phyloP scores from a whole-genome alignment of 2,329 filamentous ascomycete genomes.

The Diplodia mutila region DNA sequence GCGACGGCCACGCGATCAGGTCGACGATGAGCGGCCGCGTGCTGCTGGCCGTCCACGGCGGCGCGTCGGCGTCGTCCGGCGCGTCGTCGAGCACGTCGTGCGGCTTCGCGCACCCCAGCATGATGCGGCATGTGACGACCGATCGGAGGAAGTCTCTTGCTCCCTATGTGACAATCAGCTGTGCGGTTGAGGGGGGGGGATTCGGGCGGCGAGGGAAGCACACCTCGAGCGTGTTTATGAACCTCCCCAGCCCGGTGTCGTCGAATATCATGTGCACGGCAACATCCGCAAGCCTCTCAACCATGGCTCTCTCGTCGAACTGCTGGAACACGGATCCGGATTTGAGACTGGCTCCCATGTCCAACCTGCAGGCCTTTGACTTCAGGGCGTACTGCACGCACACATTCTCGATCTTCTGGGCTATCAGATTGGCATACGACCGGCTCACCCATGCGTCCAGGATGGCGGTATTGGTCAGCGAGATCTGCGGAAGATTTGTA shows the following conservation, averaged over 20 bases:
- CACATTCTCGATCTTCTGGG: slow-evolving; percentile 14
- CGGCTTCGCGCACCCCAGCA: background rate
- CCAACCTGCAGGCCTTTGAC: background rate
- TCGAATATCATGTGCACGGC: slow-evolving; percentile 18
- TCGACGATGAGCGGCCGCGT: slow-evolving; percentile 5
- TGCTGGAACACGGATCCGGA: background rate
- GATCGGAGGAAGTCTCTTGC: slow-evolving; percentile 3
- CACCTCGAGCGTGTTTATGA: slow-evolving; percentile 10
- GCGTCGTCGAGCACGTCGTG: background rate
- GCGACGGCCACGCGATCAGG: slow-evolving; percentile 23
- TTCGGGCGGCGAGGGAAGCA: too few relatives aligned
- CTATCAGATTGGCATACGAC: background rate
- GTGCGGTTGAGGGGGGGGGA: too few relatives aligned
- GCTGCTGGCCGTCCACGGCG: background rate
- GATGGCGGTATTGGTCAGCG: background rate
- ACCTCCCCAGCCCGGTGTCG: background rate
- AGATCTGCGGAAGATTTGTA: background rate
- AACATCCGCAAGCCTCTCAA: background rate
- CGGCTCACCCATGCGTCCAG: slow-evolving; percentile 10
- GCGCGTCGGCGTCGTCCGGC: background rate
- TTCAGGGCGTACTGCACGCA: slow-evolving; percentile 3
- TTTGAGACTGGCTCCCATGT: background rate
- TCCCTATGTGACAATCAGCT: background rate
- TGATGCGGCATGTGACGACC: background rate
- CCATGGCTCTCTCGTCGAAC: background rate